Evolutionary conservation across 805 yeast species (phyloP), one percentile per base, ranked within the genome.

Genomic region (Yamadazyma scolyti): DNA sequence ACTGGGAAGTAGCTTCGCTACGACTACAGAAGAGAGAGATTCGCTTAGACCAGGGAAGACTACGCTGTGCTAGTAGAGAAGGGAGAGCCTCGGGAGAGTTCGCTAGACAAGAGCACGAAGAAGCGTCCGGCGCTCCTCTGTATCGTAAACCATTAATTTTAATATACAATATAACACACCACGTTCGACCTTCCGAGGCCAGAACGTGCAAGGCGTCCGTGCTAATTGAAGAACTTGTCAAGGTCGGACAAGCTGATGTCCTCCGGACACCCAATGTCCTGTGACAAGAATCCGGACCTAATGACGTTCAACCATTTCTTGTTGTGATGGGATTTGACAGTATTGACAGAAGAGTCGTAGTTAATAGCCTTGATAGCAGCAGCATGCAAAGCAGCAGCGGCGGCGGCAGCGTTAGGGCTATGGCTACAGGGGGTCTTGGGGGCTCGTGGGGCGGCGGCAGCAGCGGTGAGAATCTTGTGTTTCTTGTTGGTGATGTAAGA

Each of bases 361-460:
- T 31, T 31, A 45, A 77, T 55, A 30, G 73, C 73, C 49, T 71
- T 71, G 21, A 78, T 52, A 2, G 82, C 79, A 27, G 82, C 81
- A 10, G 80, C 82, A 41, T 81, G 82, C 31, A 81, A 64, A 15
- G 84, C 86, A 23, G 87, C 84, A 20, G 81, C 84, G 2, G 84
- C 82, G 9, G 83, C 83, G 7, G 82, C 83, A 5, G 84, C 81
- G 36, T 68, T 68, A 8, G 82, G 78, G 22, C 77, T 64, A 38
- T 72, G 77, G 5, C 76, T 65, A 31, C 73, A 58, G 4, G 79
- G 71, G 20, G 73, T 65, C 41, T 76, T 74, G n/a, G 87, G 80
- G 8, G 82, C 73, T 47, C 90, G 67, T 35, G 93, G 93, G 20
- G 90, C 85, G 16, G 86, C 87, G 9, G 88, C 88, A 14, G 90